Percentiles rank a stretch among this genome's conserved stretches.
phyloP scores from a whole-genome alignment of 139 green algal species.

The Volvox reticuliferus region DNA sequence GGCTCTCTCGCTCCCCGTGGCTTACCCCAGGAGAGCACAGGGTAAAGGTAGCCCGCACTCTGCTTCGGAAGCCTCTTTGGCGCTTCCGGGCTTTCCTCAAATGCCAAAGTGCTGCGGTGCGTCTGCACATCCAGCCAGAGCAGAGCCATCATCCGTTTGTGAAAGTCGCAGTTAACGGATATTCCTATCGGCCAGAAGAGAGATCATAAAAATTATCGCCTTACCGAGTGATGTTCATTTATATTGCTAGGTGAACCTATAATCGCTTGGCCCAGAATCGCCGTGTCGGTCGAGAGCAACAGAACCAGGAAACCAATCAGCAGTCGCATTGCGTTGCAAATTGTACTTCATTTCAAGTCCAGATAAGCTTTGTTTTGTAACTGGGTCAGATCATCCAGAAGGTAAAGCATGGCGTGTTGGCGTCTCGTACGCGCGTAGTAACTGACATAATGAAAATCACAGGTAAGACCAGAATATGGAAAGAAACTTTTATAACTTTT shows the following conservation, averaged over 20 bases:
- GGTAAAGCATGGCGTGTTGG: no score
- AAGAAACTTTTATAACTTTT: no score
- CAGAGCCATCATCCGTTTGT: neutral
- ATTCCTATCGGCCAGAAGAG: neutral
- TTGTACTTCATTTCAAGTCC: neutral
- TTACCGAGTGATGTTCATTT: neutral
- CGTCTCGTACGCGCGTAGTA: no score
- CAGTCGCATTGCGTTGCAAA: neutral
- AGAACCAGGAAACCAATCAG: neutral
- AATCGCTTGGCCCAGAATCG: neutral
- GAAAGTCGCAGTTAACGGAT: neutral
- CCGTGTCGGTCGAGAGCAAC: neutral
- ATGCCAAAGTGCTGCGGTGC: neutral
- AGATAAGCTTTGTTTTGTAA: no score
- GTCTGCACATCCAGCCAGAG: neutral
- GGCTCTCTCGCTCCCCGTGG: no score
- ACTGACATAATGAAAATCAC: no score
- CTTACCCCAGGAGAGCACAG: slow-evolving; percentile 36
- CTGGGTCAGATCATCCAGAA: no score
- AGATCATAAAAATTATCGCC: neutral
- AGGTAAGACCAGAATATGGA: no score
- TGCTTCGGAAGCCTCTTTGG: neutral
- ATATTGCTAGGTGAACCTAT: neutral
- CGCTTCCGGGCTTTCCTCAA: neutral
- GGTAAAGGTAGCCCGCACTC: slow-evolving; percentile 22